These are phyloP conservation scores for Nepenthes gracilis DNA, from an alignment of 148 eudicot species.

Conservation along the genomic window DNA sequence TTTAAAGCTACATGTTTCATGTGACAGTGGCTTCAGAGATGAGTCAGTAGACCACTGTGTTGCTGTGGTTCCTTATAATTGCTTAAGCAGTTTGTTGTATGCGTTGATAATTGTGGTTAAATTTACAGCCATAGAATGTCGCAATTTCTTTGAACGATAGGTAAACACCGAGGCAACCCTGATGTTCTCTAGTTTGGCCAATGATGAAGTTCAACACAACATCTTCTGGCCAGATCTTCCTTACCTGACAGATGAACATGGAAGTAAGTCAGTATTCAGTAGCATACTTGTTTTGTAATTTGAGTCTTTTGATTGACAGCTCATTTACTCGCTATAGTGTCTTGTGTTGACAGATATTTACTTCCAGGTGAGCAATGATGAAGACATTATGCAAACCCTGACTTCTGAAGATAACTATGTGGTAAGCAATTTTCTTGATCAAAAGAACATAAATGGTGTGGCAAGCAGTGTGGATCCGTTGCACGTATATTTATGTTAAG, in stretches of 20 bases:
- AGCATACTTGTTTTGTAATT: background rate
- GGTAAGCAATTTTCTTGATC: slow-evolving; percentile 29
- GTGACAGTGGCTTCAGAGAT: too few relatives aligned
- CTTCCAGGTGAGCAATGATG: slow-evolving; percentile 87
- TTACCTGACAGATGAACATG: slow-evolving; percentile 84
- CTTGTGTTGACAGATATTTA: slow-evolving; percentile 57
- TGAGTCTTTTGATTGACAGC: slow-evolving; percentile 4
- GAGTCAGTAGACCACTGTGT: too few relatives aligned
- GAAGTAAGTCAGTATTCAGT: slow-evolving; percentile 56
- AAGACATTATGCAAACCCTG: slow-evolving; percentile 68
- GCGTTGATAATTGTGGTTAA: slow-evolving; percentile 1
- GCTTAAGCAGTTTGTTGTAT: background rate
- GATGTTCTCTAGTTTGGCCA: slow-evolving; percentile 62
- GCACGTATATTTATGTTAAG: background rate
- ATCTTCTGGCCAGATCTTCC: slow-evolving; percentile 96
- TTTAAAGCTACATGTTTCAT: too few relatives aligned
- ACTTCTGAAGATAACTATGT: slow-evolving; percentile 68
- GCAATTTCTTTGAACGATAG: slow-evolving; percentile 15
- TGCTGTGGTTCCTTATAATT: background rate
- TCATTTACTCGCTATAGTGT: slow-evolving; percentile 8
- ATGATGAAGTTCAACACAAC: slow-evolving; percentile 68
- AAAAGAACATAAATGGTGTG: background rate
- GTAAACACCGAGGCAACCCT: slow-evolving; percentile 78
- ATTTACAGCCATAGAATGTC: background rate
- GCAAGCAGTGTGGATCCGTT: background rate